Conservation (phyloP, 257 asterid species). For the Salvia hispanica region DNA sequence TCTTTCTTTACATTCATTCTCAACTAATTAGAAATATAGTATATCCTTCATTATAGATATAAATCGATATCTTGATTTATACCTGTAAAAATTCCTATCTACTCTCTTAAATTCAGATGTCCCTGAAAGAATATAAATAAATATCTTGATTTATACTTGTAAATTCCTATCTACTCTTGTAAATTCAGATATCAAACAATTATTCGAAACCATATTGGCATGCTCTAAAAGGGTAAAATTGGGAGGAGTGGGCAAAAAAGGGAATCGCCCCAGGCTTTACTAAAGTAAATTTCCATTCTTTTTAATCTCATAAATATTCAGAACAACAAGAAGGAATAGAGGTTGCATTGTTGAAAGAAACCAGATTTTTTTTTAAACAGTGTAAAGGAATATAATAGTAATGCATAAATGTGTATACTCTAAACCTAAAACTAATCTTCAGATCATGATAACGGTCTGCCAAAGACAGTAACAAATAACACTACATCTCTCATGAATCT, state of each 20-base stretch:
- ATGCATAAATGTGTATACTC: constrained; percentile 16
- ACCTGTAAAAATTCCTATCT: no score
- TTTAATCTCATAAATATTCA: not conserved
- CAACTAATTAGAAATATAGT: no score
- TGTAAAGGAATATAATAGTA: not conserved
- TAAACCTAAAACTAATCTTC: no score
- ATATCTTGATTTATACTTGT: no score
- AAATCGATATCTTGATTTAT: no score
- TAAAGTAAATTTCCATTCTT: no score
- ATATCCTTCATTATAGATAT: no score
- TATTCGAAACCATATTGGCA: constrained; percentile 8
- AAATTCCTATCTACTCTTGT: no score
- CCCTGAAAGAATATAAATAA: no score
- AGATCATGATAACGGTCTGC: constrained; percentile 76
- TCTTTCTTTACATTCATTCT: no score
- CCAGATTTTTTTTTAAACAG: not conserved
- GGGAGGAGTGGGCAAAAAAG: not conserved
- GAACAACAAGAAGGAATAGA: not conserved
- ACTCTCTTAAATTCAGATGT: no score
- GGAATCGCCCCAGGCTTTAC: not conserved
- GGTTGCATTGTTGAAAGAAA: constrained; percentile 6
- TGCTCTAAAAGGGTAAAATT: not conserved
- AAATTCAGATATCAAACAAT: constrained; percentile 1
- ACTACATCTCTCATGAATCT: no score
- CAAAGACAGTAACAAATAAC: constrained; percentile 75